Evolutionary conservation across 2,329 filamentous ascomycete genomes (phyloP), one percentile per base, ranked within the genome.

Genomic region (Fusarium mundagurra): DNA sequence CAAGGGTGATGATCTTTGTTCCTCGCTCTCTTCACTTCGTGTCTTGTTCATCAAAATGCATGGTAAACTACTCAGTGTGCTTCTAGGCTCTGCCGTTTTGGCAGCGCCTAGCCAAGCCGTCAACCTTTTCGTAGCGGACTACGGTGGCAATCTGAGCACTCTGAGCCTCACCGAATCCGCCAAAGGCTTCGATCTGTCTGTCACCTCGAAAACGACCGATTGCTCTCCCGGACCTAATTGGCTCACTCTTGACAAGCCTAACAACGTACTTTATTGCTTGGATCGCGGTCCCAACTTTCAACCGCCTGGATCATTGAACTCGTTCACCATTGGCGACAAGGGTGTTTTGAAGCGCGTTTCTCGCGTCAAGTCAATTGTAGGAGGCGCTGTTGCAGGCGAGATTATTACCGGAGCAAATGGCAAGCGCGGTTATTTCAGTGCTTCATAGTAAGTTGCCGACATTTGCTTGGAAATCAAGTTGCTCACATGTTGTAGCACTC

Each of bases 101-200:
- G 39, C 66, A 6, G 47, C 33, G 5, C 57, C 50, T 6, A 38
- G 57, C 31, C 65, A 61, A n/a, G 75, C 76, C 24, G 67, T 67
- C 4, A 76, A 67, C 3, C 62, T 78, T 11, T 78, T 77, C 29
- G 74, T 72, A 12, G 76, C 76, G 4, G 76, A 78, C 29, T 73
- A 76, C 1, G 64, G 71, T 12, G 76, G 76, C 22, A 75, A 67
- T 17, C 45, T 78, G 8, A 76, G 72, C 14, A 78, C 76, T 9
- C 45, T 78, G 10, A 53, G 61, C 10, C 44, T 78, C 3, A 62
- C 64, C 6, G 59, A 66, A 1, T 44, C 65, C 2, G n/a, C 48
- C 6, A 22, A 55, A 5, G 68, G 63, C 14, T 43, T 55, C 11
- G 41, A 57, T 14, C 70, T 78, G 1, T n/a, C 67, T 3, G 61